phyloP scores from a whole-genome alignment of 805 yeast species.

The Monosporozyma servazzii region DNA sequence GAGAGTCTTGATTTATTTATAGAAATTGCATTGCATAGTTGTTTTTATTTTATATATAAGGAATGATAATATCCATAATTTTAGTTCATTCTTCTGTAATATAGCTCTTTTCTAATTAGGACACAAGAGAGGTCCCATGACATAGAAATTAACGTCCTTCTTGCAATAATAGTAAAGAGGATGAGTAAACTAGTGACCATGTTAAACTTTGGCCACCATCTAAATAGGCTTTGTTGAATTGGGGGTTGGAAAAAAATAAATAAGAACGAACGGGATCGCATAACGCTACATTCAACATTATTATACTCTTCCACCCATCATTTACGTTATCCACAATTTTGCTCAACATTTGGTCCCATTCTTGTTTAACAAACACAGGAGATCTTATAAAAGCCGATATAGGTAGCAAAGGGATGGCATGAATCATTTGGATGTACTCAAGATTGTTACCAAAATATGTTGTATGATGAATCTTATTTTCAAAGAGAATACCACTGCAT shows the following conservation, averaged over 20 bases:
- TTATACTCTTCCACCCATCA: slow-evolving; percentile 66
- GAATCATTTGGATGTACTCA: slow-evolving; percentile 71
- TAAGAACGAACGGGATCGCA: slow-evolving; percentile 59
- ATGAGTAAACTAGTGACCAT: slow-evolving; percentile 77
- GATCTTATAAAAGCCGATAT: slow-evolving; percentile 49
- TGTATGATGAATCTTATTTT: slow-evolving; percentile 62
- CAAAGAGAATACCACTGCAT: slow-evolving; percentile 67
- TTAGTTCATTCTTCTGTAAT: background rate
- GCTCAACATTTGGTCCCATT: slow-evolving; percentile 48
- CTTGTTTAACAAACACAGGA: slow-evolving; percentile 47
- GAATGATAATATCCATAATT: background rate
- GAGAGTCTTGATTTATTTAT: slow-evolving; percentile 4
- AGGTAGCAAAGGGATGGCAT: slow-evolving; percentile 67
- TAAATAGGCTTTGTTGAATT: slow-evolving; percentile 47
- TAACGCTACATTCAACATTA: slow-evolving; percentile 67
- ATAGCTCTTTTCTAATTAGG: background rate
- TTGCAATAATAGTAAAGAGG: slow-evolving; percentile 16
- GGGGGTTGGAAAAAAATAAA: slow-evolving; percentile 45
- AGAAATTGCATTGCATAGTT: background rate
- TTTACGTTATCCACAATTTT: slow-evolving; percentile 39
- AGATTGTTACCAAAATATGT: slow-evolving; percentile 68
- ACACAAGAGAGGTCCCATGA: background rate
- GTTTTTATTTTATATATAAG: background rate
- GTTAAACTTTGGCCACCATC: slow-evolving; percentile 84
- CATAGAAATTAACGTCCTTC: background rate